A percentile compares a stretch with the other conserved stretches of the same genome.
Evolutionary conservation across 306 rosid genomes (phyloP).

Genomic region (Citrullus colocynthis): DNA sequence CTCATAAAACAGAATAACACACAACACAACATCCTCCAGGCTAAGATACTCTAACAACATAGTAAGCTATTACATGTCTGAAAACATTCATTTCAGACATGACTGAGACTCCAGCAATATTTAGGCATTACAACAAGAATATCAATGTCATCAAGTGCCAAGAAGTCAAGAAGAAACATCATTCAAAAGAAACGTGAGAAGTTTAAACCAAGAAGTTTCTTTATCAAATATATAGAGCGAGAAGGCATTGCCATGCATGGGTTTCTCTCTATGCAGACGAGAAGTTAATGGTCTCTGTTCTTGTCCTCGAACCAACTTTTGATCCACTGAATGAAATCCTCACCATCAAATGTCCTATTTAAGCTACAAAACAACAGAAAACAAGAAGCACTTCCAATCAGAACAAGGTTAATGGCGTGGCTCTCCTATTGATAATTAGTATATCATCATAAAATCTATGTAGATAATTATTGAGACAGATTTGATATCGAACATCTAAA

Average conservation of each 20-base stretch:
- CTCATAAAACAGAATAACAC: slow-evolving; percentile 37
- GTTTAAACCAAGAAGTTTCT: slow-evolving; percentile 33
- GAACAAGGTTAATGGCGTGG: background rate
- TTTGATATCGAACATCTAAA: background rate
- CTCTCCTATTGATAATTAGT: background rate
- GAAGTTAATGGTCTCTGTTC: background rate
- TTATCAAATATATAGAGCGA: slow-evolving; percentile 31
- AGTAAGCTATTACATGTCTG: slow-evolving; percentile 33
- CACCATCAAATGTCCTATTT: background rate
- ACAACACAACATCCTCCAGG: slow-evolving; percentile 50
- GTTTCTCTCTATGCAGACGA: background rate
- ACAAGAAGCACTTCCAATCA: background rate
- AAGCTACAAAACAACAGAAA: background rate
- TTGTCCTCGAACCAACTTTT: background rate
- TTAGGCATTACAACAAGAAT: slow-evolving; percentile 57
- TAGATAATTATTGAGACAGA: background rate
- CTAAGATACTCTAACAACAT: slow-evolving; percentile 64
- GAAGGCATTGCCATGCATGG: background rate
- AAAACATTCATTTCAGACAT: slow-evolving; percentile 36
- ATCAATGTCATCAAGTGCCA: slow-evolving; percentile 41
- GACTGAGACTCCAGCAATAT: slow-evolving; percentile 42
- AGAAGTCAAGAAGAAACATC: slow-evolving; percentile 37
- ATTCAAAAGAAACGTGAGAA: slow-evolving; percentile 37
- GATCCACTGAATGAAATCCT: background rate
- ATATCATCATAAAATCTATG: background rate